Conservation (phyloP, 352 stramenopile genomes). For the Phytopythium vexans region DNA sequence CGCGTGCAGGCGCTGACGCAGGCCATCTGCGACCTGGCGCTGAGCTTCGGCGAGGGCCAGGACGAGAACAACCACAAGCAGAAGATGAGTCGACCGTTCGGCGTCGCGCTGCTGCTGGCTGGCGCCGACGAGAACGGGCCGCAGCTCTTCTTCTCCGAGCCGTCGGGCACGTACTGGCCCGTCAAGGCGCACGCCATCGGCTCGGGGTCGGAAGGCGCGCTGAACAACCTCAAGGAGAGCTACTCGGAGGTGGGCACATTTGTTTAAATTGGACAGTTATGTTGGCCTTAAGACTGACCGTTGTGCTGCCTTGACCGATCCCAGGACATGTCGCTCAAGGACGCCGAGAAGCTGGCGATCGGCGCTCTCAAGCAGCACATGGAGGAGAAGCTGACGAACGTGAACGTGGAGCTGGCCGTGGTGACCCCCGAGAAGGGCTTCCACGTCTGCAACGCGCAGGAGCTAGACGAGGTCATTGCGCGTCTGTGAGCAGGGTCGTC, state of each 20-base stretch:
- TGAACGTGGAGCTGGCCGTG: constrained; percentile 98
- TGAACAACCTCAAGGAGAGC: constrained; percentile 97
- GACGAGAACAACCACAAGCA: constrained; percentile 94
- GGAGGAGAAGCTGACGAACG: constrained; percentile 98
- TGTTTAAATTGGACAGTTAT: constrained; percentile 1
- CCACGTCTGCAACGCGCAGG: constrained; percentile 91
- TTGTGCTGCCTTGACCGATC: neutral
- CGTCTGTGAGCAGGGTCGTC: constrained; percentile 44
- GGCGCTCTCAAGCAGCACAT: constrained; percentile 98
- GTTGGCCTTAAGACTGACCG: neutral
- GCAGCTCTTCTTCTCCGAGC: constrained; percentile 97
- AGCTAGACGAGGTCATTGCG: constrained; percentile 92
- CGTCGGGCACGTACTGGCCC: constrained; percentile 96
- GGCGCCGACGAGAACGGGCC: constrained; percentile 94
- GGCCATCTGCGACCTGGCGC: constrained; percentile 97
- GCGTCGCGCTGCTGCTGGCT: constrained; percentile 97
- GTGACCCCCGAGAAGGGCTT: constrained; percentile 96
- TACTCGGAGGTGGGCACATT: constrained; percentile 80
- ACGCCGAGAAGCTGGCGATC: constrained; percentile 97
- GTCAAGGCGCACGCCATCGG: constrained; percentile 99
- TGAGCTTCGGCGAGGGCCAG: constrained; percentile 93
- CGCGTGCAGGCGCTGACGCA: constrained; percentile 98
- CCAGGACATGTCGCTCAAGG: constrained; percentile 92
- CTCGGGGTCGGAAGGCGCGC: constrained; percentile 95
- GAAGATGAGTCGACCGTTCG: constrained; percentile 99